Evolutionary conservation across 1,284 basidiomycete genomes (phyloP), one percentile per base, ranked within the genome.

Genomic region (Inonotus hispidus): DNA sequence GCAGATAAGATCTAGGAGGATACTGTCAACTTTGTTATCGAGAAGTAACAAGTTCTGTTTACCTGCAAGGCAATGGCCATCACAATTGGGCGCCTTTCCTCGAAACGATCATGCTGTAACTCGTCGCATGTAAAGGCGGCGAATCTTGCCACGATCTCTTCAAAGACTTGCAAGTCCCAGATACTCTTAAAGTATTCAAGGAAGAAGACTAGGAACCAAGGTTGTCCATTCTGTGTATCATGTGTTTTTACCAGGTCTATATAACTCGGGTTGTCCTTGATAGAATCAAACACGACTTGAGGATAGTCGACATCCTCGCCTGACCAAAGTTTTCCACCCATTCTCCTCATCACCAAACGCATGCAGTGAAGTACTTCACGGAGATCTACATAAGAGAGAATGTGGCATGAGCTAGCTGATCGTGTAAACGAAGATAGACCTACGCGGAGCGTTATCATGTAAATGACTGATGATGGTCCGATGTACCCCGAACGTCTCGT

Each of bases 211-310:
- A 89, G 70, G 66, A 77, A 75, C 77, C 80, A 79, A 6, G 75
- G 72, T 58, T 73, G 74, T 10, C 77, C 75, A 16, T 70, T 70
- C 19, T 68, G 66, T 7, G 72, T 63, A 50, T 72, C 68, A 11
- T 69, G 62, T 2, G 73, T 75, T 53, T 78, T 75, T 5, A 92
- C 68, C 25, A 84, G 69, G 19, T 77, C 71, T 41, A 77, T 71
- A 68, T 86, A 91, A 1, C 81, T 79, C 0, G 79, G 70, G 68
- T 93, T 95, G 67, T 90, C 86, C 71, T 88, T 91, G 68, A 95
- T 82, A n/a, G 87, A 82, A 66, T 89, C 90, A 67, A 94, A 88
- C 1, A 92, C 79, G 43, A 88, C 79, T 64, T 86, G 82, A 1
- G 92, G 87, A 69, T 83, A 90, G 66, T 88, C 85, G 19, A 79